These are phyloP conservation scores for Apophysomyces elegans DNA, from an alignment of 371 early-diverging fungal genomes.

Conservation along the genomic window DNA sequence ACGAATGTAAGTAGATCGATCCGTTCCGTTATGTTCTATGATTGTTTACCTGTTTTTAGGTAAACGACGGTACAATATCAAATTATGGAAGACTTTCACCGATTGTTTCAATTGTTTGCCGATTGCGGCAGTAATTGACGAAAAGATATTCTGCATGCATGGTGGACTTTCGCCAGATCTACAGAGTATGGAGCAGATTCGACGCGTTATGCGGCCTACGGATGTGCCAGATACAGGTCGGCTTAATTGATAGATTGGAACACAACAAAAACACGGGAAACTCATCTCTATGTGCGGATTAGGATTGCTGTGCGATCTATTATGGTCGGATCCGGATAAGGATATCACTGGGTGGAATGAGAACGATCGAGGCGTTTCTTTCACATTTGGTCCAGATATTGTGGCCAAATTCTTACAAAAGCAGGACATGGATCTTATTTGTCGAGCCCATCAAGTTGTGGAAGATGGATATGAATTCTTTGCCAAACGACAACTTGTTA, in stretches of 20 bases:
- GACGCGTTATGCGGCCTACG: slow-evolving; percentile 88
- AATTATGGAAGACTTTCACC: slow-evolving; percentile 98
- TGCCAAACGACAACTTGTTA: slow-evolving; percentile 90
- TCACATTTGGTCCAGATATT: slow-evolving; percentile 89
- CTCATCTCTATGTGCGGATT: slow-evolving; percentile 16
- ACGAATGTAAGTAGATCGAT: slow-evolving; percentile 80
- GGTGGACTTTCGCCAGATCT: slow-evolving; percentile 98
- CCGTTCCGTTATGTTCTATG: no score
- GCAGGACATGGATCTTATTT: slow-evolving; percentile 91
- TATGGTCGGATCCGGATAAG: slow-evolving; percentile 89
- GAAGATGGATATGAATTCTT: slow-evolving; percentile 99
- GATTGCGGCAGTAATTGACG: slow-evolving; percentile 95
- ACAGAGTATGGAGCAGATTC: slow-evolving; percentile 93
- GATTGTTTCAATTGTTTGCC: slow-evolving; percentile 99
- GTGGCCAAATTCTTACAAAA: slow-evolving; percentile 85
- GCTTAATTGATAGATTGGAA: background rate
- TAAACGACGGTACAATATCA: slow-evolving; percentile 94
- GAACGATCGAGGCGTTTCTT: slow-evolving; percentile 96
- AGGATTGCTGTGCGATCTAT: slow-evolving; percentile 81
- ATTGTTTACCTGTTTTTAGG: slow-evolving; percentile 13
- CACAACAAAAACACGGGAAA: background rate
- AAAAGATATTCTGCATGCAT: slow-evolving; percentile 98
- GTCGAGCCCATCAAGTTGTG: slow-evolving; percentile 98
- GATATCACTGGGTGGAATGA: slow-evolving; percentile 87
- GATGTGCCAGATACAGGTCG: slow-evolving; percentile 92